These are phyloP conservation scores for Noccaea bulbosa DNA, from an alignment of 345 rosid genomes.

Conservation along the genomic window DNA sequence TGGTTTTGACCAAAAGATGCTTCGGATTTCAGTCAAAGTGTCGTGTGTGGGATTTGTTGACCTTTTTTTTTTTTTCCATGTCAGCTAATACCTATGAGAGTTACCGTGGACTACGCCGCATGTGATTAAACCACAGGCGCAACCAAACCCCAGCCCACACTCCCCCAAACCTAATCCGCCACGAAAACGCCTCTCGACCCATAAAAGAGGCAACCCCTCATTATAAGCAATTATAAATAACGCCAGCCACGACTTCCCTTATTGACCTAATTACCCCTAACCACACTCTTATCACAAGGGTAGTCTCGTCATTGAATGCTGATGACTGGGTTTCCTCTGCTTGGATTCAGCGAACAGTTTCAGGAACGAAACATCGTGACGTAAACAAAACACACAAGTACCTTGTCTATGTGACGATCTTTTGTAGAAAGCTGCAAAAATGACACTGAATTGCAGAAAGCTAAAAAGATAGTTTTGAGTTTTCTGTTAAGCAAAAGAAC, in stretches of 20 bases:
- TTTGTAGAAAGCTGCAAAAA: not conserved
- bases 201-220: conserved; percentile 45
- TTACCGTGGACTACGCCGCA: conserved; percentile 37
- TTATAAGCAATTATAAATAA: conserved; percentile 37
- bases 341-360: conserved; percentile 30
- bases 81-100: conserved; percentile 15
- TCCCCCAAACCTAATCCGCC: conserved; percentile 43
- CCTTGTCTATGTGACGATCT: not conserved
- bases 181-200: conserved; percentile 46
- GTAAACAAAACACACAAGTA: conserved; percentile 11
- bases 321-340: conserved; percentile 9
- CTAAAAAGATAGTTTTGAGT: not conserved
- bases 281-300: not conserved
- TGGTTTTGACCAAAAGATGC: conserved; percentile 37
- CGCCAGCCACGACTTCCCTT: conserved; percentile 32
- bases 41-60: conserved; percentile 26
- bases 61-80: conserved; percentile 22
- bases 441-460: not conserved
- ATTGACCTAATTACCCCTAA: conserved; percentile 30
- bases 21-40: conserved; percentile 25
- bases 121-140: conserved; percentile 36
- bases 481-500: not conserved
- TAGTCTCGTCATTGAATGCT: conserved; percentile 7
- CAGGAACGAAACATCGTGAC: conserved; percentile 30
- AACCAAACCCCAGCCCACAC: conserved; percentile 31